A percentile compares a stretch with the other conserved stretches of the same genome.
Evolutionary conservation across 805 yeast species (phyloP).

Genomic region (Danielozyma ontarioensis): DNA sequence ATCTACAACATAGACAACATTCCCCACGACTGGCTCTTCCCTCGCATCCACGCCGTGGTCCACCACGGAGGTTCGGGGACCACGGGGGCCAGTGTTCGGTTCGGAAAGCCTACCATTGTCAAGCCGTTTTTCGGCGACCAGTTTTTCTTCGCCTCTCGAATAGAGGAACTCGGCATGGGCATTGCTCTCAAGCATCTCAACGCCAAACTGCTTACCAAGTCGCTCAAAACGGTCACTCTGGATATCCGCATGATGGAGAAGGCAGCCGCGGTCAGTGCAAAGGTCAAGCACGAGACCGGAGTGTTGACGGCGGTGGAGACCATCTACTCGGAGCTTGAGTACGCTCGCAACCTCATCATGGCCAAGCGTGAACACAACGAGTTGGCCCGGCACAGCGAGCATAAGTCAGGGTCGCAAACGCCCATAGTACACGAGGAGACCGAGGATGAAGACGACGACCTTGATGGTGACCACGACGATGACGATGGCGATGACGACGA

Average conservation of each 20-base stretch:
- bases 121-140: conserved; percentile 98
- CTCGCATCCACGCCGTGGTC: conserved; percentile 86
- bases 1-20: conserved; percentile 66
- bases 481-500: conserved; percentile 7
- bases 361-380: conserved; percentile 39
- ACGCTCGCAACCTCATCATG: conserved; percentile 56
- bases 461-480: conserved; percentile 6
- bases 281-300: conserved; percentile 72
- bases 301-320: conserved; percentile 69
- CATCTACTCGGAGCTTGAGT: conserved; percentile 76
- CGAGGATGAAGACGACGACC: conserved; percentile 7
- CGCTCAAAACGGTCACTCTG: conserved; percentile 62
- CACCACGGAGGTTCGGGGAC: conserved; percentile 98
- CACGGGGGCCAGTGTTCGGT: conserved; percentile 84
- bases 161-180: conserved; percentile 89
- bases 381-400: conserved; percentile 10
- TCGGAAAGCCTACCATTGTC: conserved; percentile 84
- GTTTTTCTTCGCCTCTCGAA: conserved; percentile 81
- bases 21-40: conserved; percentile 95
- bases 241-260: conserved; percentile 62
- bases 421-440: conserved; percentile 18
- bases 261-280: conserved; percentile 59
- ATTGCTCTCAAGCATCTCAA: conserved; percentile 64
- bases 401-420: conserved; percentile 21
- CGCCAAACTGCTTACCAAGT: conserved; percentile 55